Percentiles rank a stretch among this genome's conserved stretches.
Evolutionary conservation across 1,284 basidiomycete species (phyloP).

Genomic region (Rhodotorula sp.): DNA sequence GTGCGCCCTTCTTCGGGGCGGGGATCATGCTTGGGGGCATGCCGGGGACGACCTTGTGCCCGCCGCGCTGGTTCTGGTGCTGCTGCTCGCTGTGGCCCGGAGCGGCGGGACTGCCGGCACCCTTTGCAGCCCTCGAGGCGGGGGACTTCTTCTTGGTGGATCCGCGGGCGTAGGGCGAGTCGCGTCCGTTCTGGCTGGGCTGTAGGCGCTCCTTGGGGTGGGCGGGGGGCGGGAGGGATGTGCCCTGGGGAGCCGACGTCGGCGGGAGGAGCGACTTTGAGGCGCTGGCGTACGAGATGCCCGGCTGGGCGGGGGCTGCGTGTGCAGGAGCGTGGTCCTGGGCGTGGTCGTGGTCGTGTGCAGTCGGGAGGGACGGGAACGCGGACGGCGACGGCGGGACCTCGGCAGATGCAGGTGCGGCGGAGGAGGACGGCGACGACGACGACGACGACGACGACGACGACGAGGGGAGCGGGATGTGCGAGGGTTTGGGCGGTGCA

Average conservation of each 20-base stretch:
- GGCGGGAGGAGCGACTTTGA: slow-evolving; percentile 20
- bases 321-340: background rate
- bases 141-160: background rate
- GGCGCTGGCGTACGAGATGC: slow-evolving; percentile 19
- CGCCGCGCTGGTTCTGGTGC: background rate
- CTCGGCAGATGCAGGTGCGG: background rate
- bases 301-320: background rate
- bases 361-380: slow-evolving; percentile 16
- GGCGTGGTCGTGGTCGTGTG: background rate
- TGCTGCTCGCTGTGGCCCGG: background rate
- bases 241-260: slow-evolving; percentile 12
- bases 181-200: slow-evolving; percentile 7
- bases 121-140: background rate
- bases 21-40: slow-evolving; percentile 28
- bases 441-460: background rate
- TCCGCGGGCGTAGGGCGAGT: slow-evolving; percentile 30
- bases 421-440: background rate
- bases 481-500: too few relatives aligned
- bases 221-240: slow-evolving; percentile 20
- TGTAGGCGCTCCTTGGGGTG: slow-evolving; percentile 8
- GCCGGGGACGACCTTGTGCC: slow-evolving; percentile 18
- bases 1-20: slow-evolving; percentile 14
- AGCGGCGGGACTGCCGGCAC: too few relatives aligned
- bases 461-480: background rate
- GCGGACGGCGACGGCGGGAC: slow-evolving; percentile 3